Evolutionary conservation across 345 rosid genomes (phyloP).

Genomic region (Melaleuca alternifolia): DNA sequence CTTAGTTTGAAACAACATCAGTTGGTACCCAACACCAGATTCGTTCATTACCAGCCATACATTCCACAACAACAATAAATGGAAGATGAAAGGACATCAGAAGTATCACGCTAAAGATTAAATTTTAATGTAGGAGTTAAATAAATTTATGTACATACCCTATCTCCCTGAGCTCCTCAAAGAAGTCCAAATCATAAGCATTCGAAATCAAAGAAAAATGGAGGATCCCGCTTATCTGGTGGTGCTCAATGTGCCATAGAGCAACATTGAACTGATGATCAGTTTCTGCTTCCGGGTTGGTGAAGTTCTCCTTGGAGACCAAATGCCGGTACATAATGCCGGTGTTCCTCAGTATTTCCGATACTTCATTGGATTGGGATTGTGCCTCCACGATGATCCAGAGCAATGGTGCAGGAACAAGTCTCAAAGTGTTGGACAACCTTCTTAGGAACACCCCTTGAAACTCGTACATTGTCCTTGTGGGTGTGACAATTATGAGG

Average conservation of each 20-base stretch:
- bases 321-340: conserved; percentile 79
- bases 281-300: conserved; percentile 32
- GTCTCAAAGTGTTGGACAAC: conserved; percentile 47
- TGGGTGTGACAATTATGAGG: conserved; percentile 58
- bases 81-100: neutral
- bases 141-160: conserved; percentile 47
- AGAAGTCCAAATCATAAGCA: conserved; percentile 79
- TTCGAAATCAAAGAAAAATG: conserved; percentile 72
- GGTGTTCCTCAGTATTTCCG: conserved; percentile 52
- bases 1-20: neutral
- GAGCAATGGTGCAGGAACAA: conserved; percentile 61
- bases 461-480: conserved; percentile 14
- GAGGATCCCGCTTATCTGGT: conserved; percentile 66
- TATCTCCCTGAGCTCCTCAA: conserved; percentile 57
- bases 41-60: neutral
- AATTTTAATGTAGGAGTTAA: neutral
- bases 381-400: conserved; percentile 75
- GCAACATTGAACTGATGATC: conserved; percentile 80
- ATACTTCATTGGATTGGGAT: conserved; percentile 13
- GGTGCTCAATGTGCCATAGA: conserved; percentile 64
- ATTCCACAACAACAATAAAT: neutral
- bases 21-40: neutral
- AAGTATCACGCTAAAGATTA: neutral
- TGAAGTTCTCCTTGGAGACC: conserved; percentile 53
- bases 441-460: conserved; percentile 45